phyloP scores from a whole-genome alignment of 768 basidiomycete species.

The Xerocomellus chrysenteron region DNA sequence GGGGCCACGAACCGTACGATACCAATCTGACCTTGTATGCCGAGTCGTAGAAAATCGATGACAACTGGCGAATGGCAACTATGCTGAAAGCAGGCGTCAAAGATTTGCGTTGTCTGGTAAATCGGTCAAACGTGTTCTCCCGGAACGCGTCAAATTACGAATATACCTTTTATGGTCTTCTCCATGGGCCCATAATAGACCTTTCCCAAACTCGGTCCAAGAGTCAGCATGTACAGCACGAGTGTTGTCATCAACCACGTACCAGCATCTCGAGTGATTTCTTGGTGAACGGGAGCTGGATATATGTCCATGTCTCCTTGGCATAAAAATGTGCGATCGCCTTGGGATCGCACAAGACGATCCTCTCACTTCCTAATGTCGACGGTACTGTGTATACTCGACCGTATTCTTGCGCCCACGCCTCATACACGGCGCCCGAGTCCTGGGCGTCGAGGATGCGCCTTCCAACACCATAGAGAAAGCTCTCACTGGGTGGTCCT shows the following conservation, averaged over 20 bases:
- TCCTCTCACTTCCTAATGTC: neutral
- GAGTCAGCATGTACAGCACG: neutral
- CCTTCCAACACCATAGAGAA: too few relatives aligned
- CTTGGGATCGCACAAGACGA: too few relatives aligned
- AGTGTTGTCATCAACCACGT: neutral
- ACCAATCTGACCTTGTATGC: slow-evolving; percentile 17
- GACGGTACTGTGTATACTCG: slow-evolving; percentile 9
- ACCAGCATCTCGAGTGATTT: slow-evolving; percentile 26
- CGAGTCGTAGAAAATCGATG: slow-evolving; percentile 40
- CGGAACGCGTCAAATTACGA: too few relatives aligned
- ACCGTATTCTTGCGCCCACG: slow-evolving; percentile 19
- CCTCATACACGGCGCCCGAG: slow-evolving; percentile 10
- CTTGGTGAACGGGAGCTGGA: slow-evolving; percentile 35
- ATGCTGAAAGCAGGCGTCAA: slow-evolving; percentile 40
- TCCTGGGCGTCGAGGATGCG: neutral
- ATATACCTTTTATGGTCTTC: slow-evolving; percentile 45
- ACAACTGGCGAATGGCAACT: slow-evolving; percentile 36
- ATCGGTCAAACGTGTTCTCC: neutral
- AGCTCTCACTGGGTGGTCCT: too few relatives aligned
- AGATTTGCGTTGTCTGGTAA: slow-evolving; percentile 36
- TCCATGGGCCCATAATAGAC: slow-evolving; percentile 33
- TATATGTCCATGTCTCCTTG: slow-evolving; percentile 33
- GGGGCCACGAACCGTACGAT: neutral
- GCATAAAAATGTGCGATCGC: slow-evolving; percentile 6
- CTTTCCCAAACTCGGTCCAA: slow-evolving; percentile 23